Conservation (phyloP, 768 basidiomycete genomes). For the Chlorophyllum brunneum region DNA sequence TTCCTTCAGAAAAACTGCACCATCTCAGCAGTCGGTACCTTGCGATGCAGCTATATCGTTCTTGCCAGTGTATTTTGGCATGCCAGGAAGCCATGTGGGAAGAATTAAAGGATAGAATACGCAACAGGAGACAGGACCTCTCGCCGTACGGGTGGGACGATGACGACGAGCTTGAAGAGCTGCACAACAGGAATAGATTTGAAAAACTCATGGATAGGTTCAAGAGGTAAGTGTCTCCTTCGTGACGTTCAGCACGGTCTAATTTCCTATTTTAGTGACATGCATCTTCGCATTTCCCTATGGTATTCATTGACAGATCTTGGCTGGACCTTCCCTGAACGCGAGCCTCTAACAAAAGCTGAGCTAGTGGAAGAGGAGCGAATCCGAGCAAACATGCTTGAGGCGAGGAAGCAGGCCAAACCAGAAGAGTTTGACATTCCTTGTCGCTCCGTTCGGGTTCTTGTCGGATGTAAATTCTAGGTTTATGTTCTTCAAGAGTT, state of each 20-base stretch:
- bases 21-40: conserved; percentile 54
- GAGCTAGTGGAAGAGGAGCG: conserved; percentile 68
- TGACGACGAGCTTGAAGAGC: conserved; percentile 56
- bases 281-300: conserved; percentile 57
- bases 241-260: not conserved
- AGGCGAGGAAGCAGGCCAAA: conserved; percentile 49
- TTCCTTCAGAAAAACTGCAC: conserved; percentile 39
- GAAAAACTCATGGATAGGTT: conserved; percentile 57
- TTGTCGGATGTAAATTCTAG: conserved; percentile 54
- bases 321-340: conserved; percentile 55
- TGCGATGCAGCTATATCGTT: conserved; percentile 67
- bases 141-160: conserved; percentile 67
- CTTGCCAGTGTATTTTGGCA: conserved; percentile 58
- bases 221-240: conserved; percentile 31
- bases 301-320: conserved; percentile 61
- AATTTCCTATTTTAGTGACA: conserved; percentile 41
- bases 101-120: conserved; percentile 58
- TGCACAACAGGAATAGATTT: conserved; percentile 54
- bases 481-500: not conserved
- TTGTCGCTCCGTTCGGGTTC: conserved; percentile 56
- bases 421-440: conserved; percentile 49
- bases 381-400: conserved; percentile 54
- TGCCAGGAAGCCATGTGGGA: conserved; percentile 80
- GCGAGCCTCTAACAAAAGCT: conserved; percentile 64
- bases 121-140: conserved; percentile 51